phyloP scores from a whole-genome alignment of 192 early-diverging fungal genomes.

The Coemansia sp. region DNA sequence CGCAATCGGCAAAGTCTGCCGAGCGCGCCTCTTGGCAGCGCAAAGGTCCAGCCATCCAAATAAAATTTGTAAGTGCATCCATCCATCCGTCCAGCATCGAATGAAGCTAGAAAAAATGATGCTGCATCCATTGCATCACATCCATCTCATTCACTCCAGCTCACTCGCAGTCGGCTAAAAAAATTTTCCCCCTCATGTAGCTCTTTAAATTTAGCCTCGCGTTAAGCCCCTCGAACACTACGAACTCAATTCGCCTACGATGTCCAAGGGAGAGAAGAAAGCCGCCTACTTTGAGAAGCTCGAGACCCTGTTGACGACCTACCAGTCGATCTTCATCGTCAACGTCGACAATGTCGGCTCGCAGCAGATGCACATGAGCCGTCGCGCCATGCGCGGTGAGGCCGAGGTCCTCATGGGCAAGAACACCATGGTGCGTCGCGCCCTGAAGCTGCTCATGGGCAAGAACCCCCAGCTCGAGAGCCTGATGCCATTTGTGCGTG shows the following conservation, averaged over 20 bases:
- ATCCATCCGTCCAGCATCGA: conserved; percentile 7
- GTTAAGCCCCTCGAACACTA: conserved; percentile 51
- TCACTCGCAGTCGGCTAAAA: no score
- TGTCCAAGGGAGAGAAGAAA: conserved; percentile 79
- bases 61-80: conserved; percentile 4
- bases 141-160: background rate
- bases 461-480: conserved; percentile 87
- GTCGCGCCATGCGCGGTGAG: conserved; percentile 85
- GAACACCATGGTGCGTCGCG: conserved; percentile 99
- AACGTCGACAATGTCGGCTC: conserved; percentile 99
- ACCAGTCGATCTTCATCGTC: conserved; percentile 99
- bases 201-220: conserved; percentile 45
- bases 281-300: conserved; percentile 96
- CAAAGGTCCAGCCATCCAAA: background rate
- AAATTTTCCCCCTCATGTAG: conserved; percentile 3
- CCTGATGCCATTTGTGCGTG: conserved; percentile 82
- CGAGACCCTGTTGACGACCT: conserved; percentile 83
- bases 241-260: conserved; percentile 16
- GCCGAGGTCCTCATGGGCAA: conserved; percentile 99
- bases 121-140: conserved; percentile 4
- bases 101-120: no score
- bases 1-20: no score
- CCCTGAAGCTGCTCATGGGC: conserved; percentile 62
- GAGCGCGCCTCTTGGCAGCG: background rate
- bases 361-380: conserved; percentile 99